phyloP scores from a whole-genome alignment of 352 stramenopile genomes.

The Saprolegnia parasitica region DNA sequence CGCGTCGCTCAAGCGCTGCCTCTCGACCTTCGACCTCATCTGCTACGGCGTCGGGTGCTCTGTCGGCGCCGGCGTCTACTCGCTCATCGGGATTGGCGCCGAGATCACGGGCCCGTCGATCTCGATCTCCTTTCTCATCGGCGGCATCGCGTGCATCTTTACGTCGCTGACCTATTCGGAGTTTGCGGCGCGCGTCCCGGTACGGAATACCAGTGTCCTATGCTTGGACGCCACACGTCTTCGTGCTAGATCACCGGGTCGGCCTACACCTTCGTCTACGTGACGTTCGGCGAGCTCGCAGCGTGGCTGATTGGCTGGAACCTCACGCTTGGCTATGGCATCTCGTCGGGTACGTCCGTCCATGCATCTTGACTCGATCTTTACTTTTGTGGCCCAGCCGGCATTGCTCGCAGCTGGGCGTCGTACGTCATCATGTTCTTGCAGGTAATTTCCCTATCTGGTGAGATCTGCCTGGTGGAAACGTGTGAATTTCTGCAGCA shows the following conservation, averaged over 20 bases:
- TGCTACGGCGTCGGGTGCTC: slow-evolving; percentile 89
- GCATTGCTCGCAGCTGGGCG: slow-evolving; percentile 87
- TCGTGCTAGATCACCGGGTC: slow-evolving; percentile 68
- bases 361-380: not conserved
- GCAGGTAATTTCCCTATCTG: slow-evolving; percentile 29
- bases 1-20: slow-evolving; percentile 51
- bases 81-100: slow-evolving; percentile 79
- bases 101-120: slow-evolving; percentile 83
- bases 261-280: slow-evolving; percentile 88
- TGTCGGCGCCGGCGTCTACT: slow-evolving; percentile 90
- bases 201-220: slow-evolving; percentile 37
- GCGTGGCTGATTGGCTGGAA: slow-evolving; percentile 92
- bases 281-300: slow-evolving; percentile 80
- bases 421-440: slow-evolving; percentile 82
- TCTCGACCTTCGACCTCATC: slow-evolving; percentile 73
- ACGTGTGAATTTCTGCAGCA: slow-evolving; percentile 30
- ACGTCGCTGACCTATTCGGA: slow-evolving; percentile 90
- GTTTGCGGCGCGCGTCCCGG: slow-evolving; percentile 78
- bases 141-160: slow-evolving; percentile 84
- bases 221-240: not conserved
- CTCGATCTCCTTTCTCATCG: slow-evolving; percentile 88
- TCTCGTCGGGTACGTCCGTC: slow-evolving; percentile 66
- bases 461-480: no score
- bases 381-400: slow-evolving; percentile 40
- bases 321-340: slow-evolving; percentile 89